These are phyloP conservation scores for Coprinopsis cinerea DNA, from an alignment of 768 basidiomycete species.

Conservation along the genomic window DNA sequence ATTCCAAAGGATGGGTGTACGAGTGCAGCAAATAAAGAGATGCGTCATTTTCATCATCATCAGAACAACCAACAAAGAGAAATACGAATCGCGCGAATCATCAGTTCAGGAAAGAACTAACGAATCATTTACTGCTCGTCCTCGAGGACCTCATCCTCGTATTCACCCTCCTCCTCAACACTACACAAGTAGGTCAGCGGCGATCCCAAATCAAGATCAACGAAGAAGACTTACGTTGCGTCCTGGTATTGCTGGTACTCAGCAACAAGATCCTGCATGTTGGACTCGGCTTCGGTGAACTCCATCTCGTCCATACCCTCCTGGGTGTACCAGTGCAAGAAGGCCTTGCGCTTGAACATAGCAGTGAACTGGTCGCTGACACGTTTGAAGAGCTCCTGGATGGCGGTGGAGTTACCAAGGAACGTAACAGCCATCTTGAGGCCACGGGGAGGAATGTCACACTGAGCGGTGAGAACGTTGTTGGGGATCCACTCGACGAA, in stretches of 20 bases:
- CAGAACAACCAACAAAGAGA: conserved; percentile 14
- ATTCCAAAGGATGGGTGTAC: no score
- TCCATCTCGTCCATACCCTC: conserved; percentile 99
- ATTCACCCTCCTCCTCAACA: conserved; percentile 83
- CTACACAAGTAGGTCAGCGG: conserved; percentile 31
- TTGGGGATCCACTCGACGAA: conserved; percentile 99
- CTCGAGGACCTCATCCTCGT: conserved; percentile 67
- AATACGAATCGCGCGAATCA: conserved; percentile 14
- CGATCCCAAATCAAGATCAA: background rate
- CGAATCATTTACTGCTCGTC: conserved; percentile 44
- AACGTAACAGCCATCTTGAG: conserved; percentile 97
- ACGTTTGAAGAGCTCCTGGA: conserved; percentile 98
- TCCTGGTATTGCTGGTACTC: conserved; percentile 98
- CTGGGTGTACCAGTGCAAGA: conserved; percentile 99
- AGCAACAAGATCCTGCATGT: conserved; percentile 98
- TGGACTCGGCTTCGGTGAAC: conserved; percentile 98
- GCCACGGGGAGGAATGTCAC: conserved; percentile 94
- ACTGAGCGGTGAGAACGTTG: conserved; percentile 97
- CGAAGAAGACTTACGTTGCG: conserved; percentile 62
- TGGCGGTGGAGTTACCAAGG: conserved; percentile 94
- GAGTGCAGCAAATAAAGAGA: background rate
- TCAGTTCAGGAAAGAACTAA: background rate
- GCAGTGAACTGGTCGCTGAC: conserved; percentile 97
- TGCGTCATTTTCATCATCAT: conserved; percentile 5
- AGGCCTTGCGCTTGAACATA: conserved; percentile 99